phyloP scores from a whole-genome alignment of 805 yeast species.

The Alloascoidea hylecoeti region DNA sequence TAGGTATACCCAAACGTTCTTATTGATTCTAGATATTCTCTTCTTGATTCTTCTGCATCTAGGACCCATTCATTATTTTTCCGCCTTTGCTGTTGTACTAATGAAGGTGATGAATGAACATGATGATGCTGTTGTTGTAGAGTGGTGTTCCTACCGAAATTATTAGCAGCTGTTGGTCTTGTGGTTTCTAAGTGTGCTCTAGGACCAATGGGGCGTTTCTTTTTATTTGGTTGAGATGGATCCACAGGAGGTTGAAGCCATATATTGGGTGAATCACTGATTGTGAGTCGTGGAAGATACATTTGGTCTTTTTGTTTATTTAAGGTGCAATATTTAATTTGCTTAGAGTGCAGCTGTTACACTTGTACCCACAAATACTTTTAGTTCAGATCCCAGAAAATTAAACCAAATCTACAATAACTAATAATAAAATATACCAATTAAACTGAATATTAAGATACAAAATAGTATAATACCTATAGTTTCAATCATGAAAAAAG shows the following conservation, averaged over 20 bases:
- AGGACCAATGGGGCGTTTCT: background rate
- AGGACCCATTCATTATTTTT: conserved; percentile 2
- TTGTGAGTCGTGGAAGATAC: background rate
- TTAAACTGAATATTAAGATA: no score
- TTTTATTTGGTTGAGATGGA: background rate
- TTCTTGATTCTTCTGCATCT: conserved; percentile 5
- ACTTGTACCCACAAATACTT: no score
- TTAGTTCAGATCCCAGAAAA: no score
- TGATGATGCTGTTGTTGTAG: background rate
- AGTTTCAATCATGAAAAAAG: no score
- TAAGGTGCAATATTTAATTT: no score
- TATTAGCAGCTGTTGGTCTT: background rate
- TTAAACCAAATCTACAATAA: no score
- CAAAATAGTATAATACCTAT: no score
- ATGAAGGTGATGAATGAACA: no score
- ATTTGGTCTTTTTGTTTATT: no score
- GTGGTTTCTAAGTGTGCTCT: background rate
- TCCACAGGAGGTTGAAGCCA: background rate
- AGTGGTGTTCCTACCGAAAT: background rate
- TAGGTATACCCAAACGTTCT: conserved; percentile 31
- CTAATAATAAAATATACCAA: no score
- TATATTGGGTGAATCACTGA: background rate
- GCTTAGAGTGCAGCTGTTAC: no score
- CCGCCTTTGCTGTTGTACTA: conserved; percentile 1
- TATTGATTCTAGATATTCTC: conserved; percentile 12